Evolutionary conservation across 306 rosid genomes (phyloP), one percentile per base, ranked within the genome.

Genomic region (Fragaria iinumae): DNA sequence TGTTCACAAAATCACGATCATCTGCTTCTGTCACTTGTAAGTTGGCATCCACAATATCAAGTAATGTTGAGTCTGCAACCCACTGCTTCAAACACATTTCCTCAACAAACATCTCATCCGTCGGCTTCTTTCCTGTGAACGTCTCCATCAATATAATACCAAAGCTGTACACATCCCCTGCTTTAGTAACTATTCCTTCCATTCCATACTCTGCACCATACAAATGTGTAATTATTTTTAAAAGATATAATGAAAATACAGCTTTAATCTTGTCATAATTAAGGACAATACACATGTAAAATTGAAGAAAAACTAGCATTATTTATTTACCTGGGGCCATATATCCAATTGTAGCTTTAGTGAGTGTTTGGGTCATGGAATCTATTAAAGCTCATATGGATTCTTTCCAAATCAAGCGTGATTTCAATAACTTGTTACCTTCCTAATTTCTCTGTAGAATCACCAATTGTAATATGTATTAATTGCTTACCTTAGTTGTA

Each of bases 251-350:
- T 5, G 8, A 29, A 52, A 50, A 52, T 17, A 52, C 13, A 48
- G 69, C 17, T 12, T 12, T 48, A 48, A 48, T 13, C 0, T 48
- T 48, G 18, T 48, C 39, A 36, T 5, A 36, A 36, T 3, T 36
- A 36, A 36, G 6, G 6, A 36, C 39, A 36, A 36, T 4, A 36
- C 41, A 38, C 41, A 38, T 38, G 7, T 38, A 38, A 38, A 38
- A 3, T 41, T 0, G 2, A 41, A 41, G 0, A 41, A 14, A 2
- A 20, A 53, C 25, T 21, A 21, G 25, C 63, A 21, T 0, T n/a
- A 74, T 11, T 36, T 36, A 0, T n/a, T 75, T 43, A 83, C 86
- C 87, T 65, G 90, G 90, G 4, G 89, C 85, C 84, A 87, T 83
- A 11, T 85, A 83, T 8, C 88, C 91, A 67, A 76, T 57, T 14